Conservation (phyloP, 179 eudicot species). For the Gypsophila paniculata region DNA sequence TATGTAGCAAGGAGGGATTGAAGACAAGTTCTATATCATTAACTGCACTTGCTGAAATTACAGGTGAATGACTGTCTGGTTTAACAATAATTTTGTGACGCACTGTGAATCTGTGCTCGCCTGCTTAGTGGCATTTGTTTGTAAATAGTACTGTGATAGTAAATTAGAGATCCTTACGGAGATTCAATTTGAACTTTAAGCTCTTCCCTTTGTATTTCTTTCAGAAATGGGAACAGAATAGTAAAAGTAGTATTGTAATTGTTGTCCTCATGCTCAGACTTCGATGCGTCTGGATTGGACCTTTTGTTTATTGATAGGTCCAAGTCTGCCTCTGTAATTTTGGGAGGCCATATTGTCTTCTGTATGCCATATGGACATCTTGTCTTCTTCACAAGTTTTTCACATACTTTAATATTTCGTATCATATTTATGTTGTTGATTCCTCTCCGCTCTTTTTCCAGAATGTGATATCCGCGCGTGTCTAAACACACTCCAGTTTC, state of each 20-base stretch:
- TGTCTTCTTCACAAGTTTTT: neutral
- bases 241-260: constrained; percentile 3
- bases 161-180: neutral
- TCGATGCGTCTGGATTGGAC: constrained; percentile 11
- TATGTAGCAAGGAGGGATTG: constrained; percentile 81
- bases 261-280: neutral
- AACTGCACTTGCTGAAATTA: constrained; percentile 76
- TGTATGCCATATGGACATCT: neutral
- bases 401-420: neutral
- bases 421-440: neutral
- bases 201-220: neutral
- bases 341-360: constrained; percentile 6
- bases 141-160: constrained; percentile 6
- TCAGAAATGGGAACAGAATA: neutral
- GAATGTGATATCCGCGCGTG: constrained; percentile 96
- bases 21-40: constrained; percentile 77
- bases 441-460: constrained; percentile 24
- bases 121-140: constrained; percentile 10
- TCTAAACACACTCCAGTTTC: constrained; percentile 96
- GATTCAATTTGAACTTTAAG: constrained; percentile 1
- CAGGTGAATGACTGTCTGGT: constrained; percentile 49
- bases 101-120: constrained; percentile 11
- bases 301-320: neutral
- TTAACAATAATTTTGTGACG: constrained; percentile 13
- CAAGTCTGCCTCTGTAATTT: neutral